These are phyloP conservation scores for Apostasia ramifera DNA, from an alignment of 106 monocot genomes.

Conservation along the genomic window DNA sequence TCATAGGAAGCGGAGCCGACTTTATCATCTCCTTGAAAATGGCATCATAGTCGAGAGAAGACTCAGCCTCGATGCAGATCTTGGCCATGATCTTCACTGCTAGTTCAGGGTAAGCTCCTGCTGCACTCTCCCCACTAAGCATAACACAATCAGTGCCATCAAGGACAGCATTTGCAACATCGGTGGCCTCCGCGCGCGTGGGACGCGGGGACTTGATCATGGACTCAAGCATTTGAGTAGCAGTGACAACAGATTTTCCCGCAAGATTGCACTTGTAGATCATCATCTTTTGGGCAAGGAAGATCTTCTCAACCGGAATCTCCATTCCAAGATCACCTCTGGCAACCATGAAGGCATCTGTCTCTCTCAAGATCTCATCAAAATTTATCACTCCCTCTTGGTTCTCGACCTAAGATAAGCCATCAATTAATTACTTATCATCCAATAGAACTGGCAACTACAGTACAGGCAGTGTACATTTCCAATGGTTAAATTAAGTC, in stretches of 20 bases:
- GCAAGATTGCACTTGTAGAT: slow-evolving; percentile 61
- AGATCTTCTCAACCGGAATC: slow-evolving; percentile 56
- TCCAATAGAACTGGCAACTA: no score
- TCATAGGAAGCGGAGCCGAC: slow-evolving; percentile 39
- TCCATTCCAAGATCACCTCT: slow-evolving; percentile 61
- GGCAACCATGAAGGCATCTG: slow-evolving; percentile 55
- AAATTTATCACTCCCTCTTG: slow-evolving; percentile 66
- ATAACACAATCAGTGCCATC: slow-evolving; percentile 72
- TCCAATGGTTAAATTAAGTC: no score
- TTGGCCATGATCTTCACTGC: slow-evolving; percentile 45
- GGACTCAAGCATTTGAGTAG: slow-evolving; percentile 71
- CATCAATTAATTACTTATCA: neutral
- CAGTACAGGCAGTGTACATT: no score
- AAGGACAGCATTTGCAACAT: slow-evolving; percentile 64
- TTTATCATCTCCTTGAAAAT: slow-evolving; percentile 38
- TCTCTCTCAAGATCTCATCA: slow-evolving; percentile 43
- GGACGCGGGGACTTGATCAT: slow-evolving; percentile 78
- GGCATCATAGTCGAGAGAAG: slow-evolving; percentile 36
- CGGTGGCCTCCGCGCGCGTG: slow-evolving; percentile 61
- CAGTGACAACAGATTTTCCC: slow-evolving; percentile 61
- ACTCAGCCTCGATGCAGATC: slow-evolving; percentile 53
- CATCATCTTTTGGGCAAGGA: slow-evolving; percentile 68
- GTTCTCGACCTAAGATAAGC: slow-evolving; percentile 45
- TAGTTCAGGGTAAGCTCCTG: slow-evolving; percentile 47
- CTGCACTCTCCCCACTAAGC: slow-evolving; percentile 58